These are phyloP conservation scores for Lodderomyces elongisporus DNA, from an alignment of 1,139 yeast genomes.

Conservation along the genomic window DNA sequence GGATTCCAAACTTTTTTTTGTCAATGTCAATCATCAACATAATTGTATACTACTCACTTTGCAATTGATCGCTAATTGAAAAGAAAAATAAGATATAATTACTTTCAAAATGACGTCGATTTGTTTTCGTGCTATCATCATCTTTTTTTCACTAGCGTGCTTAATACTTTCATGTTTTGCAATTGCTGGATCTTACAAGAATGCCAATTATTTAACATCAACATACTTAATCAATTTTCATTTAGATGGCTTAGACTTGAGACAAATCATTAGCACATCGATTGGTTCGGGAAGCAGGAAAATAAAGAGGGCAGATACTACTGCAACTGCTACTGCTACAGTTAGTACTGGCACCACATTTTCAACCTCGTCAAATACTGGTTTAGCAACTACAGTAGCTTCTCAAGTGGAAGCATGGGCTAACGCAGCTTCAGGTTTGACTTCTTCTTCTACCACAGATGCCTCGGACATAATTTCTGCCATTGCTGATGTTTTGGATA, in stretches of 20 bases:
- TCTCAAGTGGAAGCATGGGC: not conserved
- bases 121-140: slow-evolving; percentile 30
- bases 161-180: slow-evolving; percentile 35
- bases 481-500: not conserved
- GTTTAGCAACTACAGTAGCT: not conserved
- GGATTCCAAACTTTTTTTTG: no score
- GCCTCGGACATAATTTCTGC: slow-evolving; percentile 8
- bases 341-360: slow-evolving; percentile 3
- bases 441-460: slow-evolving; percentile 7
- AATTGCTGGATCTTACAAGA: slow-evolving; percentile 38
- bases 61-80: no score
- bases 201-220: slow-evolving; percentile 29
- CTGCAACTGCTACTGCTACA: not conserved
- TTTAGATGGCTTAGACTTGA: slow-evolving; percentile 28
- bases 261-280: slow-evolving; percentile 21
- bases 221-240: slow-evolving; percentile 38
- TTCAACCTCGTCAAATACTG: slow-evolving; percentile 3
- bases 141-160: slow-evolving; percentile 33
- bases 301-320: slow-evolving; percentile 8
- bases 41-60: no score
- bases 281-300: not conserved
- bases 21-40: no score
- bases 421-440: slow-evolving; percentile 3
- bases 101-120: slow-evolving; percentile 27
- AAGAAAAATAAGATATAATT: no score